Conservation (phyloP, 768 basidiomycete genomes). For the Pisolithus tinctorius region DNA sequence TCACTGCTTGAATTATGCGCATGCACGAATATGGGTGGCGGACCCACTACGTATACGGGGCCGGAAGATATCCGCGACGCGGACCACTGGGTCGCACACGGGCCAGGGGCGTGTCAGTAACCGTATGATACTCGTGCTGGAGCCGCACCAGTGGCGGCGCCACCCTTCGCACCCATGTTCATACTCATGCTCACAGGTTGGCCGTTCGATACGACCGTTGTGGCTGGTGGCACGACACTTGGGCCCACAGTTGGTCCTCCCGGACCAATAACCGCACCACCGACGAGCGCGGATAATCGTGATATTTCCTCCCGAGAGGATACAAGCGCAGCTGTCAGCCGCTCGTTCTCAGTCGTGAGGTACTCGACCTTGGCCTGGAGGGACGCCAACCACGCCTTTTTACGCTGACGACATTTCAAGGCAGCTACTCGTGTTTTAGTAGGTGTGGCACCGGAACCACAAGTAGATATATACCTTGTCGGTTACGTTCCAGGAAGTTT, state of each 20-base stretch:
- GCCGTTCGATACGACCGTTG: slow-evolving; percentile 20
- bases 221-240: slow-evolving; percentile 23
- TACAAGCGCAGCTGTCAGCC: slow-evolving; percentile 79
- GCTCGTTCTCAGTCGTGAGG: slow-evolving; percentile 91
- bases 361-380: slow-evolving; percentile 93
- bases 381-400: slow-evolving; percentile 94
- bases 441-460: neutral
- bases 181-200: slow-evolving; percentile 40
- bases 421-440: slow-evolving; percentile 54
- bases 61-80: neutral
- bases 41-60: neutral
- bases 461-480: slow-evolving; percentile 68
- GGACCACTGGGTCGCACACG: neutral
- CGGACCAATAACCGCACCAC: slow-evolving; percentile 50
- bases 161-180: slow-evolving; percentile 33
- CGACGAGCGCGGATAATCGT: slow-evolving; percentile 68
- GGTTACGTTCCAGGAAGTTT: slow-evolving; percentile 95
- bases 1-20: neutral
- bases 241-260: slow-evolving; percentile 25
- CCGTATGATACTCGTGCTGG: slow-evolving; percentile 34
- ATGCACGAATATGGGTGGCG: neutral
- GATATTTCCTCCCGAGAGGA: slow-evolving; percentile 89
- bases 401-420: slow-evolving; percentile 97
- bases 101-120: slow-evolving; percentile 21
- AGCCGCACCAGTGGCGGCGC: slow-evolving; percentile 22